These are phyloP conservation scores for Pyrenula massariospora DNA, from an alignment of 495 filamentous ascomycete species.

Conservation along the genomic window DNA sequence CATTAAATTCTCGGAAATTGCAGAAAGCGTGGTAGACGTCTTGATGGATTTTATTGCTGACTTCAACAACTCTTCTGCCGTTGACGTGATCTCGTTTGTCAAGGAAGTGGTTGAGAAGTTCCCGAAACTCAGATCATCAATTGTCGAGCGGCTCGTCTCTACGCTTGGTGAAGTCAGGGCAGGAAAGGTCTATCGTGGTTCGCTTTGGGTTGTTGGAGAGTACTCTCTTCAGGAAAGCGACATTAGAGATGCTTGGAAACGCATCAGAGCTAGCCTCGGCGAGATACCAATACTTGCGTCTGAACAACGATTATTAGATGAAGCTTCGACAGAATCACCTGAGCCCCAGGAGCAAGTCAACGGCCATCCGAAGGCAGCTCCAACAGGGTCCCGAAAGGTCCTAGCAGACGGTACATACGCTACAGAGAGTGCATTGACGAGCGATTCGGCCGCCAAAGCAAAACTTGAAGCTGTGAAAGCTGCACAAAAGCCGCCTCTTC, in stretches of 20 bases:
- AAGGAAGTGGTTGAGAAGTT: slow-evolving; percentile 99
- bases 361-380: slow-evolving; percentile 66
- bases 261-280: slow-evolving; percentile 83
- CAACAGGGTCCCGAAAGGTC: slow-evolving; percentile 79
- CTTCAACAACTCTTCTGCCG: slow-evolving; percentile 91
- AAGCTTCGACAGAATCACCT: slow-evolving; percentile 56
- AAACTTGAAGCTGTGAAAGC: slow-evolving; percentile 94
- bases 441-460: slow-evolving; percentile 76
- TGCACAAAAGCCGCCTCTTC: slow-evolving; percentile 88
- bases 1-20: slow-evolving; percentile 97
- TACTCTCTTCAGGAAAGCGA: slow-evolving; percentile 89
- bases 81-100: slow-evolving; percentile 96
- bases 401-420: slow-evolving; percentile 96
- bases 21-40: slow-evolving; percentile 88
- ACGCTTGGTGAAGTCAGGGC: slow-evolving; percentile 90
- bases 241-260: slow-evolving; percentile 95
- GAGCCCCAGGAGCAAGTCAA: slow-evolving; percentile 65
- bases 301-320: slow-evolving; percentile 82
- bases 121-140: slow-evolving; percentile 73
- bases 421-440: slow-evolving; percentile 91
- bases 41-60: slow-evolving; percentile 99
- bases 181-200: slow-evolving; percentile 93
- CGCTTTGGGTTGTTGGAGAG: slow-evolving; percentile 96
- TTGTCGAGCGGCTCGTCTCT: slow-evolving; percentile 78
- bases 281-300: slow-evolving; percentile 96